Base-by-base conservation (phyloP, 1,139 yeast species). In the Suhomyces coccinellae region DNA sequence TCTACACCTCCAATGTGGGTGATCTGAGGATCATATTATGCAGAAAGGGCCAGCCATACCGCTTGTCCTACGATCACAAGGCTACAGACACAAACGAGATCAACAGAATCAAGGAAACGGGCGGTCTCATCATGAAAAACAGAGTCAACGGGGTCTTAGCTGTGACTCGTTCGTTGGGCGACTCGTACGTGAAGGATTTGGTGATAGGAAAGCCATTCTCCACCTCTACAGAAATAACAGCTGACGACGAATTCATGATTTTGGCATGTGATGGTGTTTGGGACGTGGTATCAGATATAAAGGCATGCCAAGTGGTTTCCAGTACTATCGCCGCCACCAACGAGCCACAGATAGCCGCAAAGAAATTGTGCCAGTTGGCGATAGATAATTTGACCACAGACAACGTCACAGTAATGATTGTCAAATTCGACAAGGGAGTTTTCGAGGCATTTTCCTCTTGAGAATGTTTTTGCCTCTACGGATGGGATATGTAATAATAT, bases 101-200 rank as follows among this genome's bases (percentile, higher is more conserved):
- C 48, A 80, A 79, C 53, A 76, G 99, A 51, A 85, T 93, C 15
- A 78, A 81, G 45, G 77, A 82, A 41, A 75, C 80, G 5, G 99
- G 99, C 2, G 99, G 99, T 0, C 68, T 93, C 31, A 81, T 93
- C 47, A 79, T 95, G 79, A 89, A 89, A 57, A 87, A 89, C 55
- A 77, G 99, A 53, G 99, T 93, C 32, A 93, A 91, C 62, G 99
- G 99, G 6, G 91, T 95, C 61, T 74, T 95, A 45, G 98, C 99
- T 0, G 97, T 93, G 14, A 89, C 97, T 2, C 73, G 99, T 50
- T 86, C 98, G 2, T 73, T 93, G 35, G 99, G 99, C n/a, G 99
- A 93, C 64, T 77, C 85, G 15, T 91, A 89, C 65, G 86, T 93
- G 83, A 95, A 95, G 63, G 87, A 84, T 45, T 73, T 88, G 49